Base-by-base conservation (phyloP, 2,329 filamentous ascomycete genomes). In the Ceratocystiopsis sp. region DNA sequence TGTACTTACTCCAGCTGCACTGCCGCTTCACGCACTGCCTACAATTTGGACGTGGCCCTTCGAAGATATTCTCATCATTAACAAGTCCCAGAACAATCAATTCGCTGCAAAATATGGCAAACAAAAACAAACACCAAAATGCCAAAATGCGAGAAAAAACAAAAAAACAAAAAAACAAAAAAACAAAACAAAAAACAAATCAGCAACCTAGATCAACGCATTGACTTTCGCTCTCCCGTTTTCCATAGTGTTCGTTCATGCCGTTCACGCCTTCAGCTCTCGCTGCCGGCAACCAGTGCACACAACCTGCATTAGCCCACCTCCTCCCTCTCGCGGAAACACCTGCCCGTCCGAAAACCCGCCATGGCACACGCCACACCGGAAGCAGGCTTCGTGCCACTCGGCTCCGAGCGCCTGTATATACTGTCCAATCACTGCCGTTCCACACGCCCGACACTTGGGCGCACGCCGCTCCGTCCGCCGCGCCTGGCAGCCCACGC, bases 311-410 rank as follows among this genome's bases (percentile, higher is more conserved):
- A 63, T 66, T 41, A 62, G 56, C 4, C 65, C 65, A 1, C 51
- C 64, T 1, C 54, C 50, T 18, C 67, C 65, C 42, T 71, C 63
- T 48, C 71, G 69, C 36, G 74, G 73, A 55, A 79, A 80, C 50
- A 80, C 72, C 55, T 78, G 73, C 0, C 76, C 75, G 51, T 80
- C 75, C 34, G 73, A 68, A 51, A 80, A 80, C 0, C 70, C 68
- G 34, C 69, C 71, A 12, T 65, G 59, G 52, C 76, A 80, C 15
- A 65, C 64, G 15, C 67, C 71, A 57, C 91, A 98, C 44, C 79
- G 77, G 63, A 98, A 98, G 60, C 91, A 98, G 46, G 77, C 69
- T 44, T 84, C 79, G 61, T 98, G 91, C 87, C 91, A 98, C 64
- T 96, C 89, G 13, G 76, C 78, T 6, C 85, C 89, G 37, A 98